phyloP scores from a whole-genome alignment of 2,329 filamentous ascomycete genomes.

The Neurospora sp. region DNA sequence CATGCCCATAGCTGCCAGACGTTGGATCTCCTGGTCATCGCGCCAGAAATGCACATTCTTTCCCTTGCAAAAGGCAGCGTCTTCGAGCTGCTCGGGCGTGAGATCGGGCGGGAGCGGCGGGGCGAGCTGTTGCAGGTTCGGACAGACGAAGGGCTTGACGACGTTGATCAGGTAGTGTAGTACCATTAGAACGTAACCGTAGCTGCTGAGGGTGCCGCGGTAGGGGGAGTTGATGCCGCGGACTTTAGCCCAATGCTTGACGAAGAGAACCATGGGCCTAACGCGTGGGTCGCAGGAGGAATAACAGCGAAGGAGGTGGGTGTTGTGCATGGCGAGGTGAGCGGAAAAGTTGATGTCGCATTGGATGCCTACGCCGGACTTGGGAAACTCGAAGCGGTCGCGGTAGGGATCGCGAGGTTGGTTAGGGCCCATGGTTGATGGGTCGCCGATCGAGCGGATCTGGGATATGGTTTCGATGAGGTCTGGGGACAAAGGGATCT shows the following conservation, averaged over 20 bases:
- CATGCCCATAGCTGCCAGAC: slow-evolving; percentile 45
- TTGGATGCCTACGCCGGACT: slow-evolving; percentile 67
- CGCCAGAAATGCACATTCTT: slow-evolving; percentile 70
- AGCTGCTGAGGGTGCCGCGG: slow-evolving; percentile 76
- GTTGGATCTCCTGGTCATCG: slow-evolving; percentile 59
- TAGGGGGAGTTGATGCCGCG: slow-evolving; percentile 83
- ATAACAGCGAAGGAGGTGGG: slow-evolving; percentile 73
- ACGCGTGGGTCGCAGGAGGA: slow-evolving; percentile 70
- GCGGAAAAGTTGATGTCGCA: slow-evolving; percentile 91
- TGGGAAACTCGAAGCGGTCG: slow-evolving; percentile 66
- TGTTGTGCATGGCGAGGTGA: slow-evolving; percentile 75
- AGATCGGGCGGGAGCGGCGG: slow-evolving; percentile 32
- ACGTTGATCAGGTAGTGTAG: slow-evolving; percentile 84
- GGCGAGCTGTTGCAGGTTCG: slow-evolving; percentile 63
- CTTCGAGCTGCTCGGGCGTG: slow-evolving; percentile 27
- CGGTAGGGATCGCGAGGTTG: slow-evolving; percentile 44
- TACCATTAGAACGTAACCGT: slow-evolving; percentile 88
- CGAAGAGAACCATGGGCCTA: slow-evolving; percentile 67
- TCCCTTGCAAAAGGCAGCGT: slow-evolving; percentile 46
- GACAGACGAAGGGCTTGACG: slow-evolving; percentile 68
- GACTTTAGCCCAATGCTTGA: slow-evolving; percentile 84
- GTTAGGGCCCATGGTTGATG: slow-evolving; percentile 39
- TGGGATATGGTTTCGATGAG: slow-evolving; percentile 27
- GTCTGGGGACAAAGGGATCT: slow-evolving; percentile 29
- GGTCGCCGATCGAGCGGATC: slow-evolving; percentile 38